Percentiles rank a stretch among this genome's conserved stretches.
Evolutionary conservation across 2,329 filamentous ascomycete genomes (phyloP).

Genomic region (Calonectria hongkongensis): DNA sequence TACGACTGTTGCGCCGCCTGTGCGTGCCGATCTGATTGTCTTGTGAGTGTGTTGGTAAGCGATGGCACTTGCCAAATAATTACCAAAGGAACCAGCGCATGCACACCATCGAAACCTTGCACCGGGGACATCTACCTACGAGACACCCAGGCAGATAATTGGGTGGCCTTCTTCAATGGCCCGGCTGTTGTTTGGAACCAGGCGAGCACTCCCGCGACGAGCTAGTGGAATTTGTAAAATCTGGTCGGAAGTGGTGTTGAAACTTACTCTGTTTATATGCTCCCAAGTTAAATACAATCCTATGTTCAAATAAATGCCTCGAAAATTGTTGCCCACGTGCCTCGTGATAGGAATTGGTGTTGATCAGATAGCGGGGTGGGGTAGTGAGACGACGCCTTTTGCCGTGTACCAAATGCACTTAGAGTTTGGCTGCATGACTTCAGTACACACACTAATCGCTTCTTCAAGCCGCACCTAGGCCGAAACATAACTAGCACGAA

Average conservation of each 20-base stretch:
- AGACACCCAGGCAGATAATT: background rate
- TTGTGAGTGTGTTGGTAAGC: background rate
- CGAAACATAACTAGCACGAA: too few relatives aligned
- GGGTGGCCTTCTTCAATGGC: background rate
- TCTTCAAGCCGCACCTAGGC: too few relatives aligned
- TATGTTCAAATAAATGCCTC: background rate
- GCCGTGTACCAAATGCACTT: background rate
- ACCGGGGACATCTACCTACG: background rate
- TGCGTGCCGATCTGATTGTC: background rate
- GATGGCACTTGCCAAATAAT: conserved; percentile 6
- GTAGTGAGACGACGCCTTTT: background rate
- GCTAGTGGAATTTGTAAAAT: background rate
- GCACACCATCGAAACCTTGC: background rate
- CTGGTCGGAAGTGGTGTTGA: background rate
- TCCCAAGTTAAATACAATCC: background rate
- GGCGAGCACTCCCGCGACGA: background rate
- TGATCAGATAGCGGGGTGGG: background rate
- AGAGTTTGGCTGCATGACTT: too few relatives aligned
- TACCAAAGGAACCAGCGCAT: background rate
- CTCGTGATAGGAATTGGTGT: background rate
- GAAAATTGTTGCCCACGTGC: background rate
- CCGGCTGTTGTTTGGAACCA: conserved; percentile 2
- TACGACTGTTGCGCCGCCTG: conserved; percentile 14
- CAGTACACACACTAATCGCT: too few relatives aligned
- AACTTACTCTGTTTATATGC: background rate